Evolutionary conservation across 768 basidiomycete genomes (phyloP).

Genomic region (Scleroderma bovista): DNA sequence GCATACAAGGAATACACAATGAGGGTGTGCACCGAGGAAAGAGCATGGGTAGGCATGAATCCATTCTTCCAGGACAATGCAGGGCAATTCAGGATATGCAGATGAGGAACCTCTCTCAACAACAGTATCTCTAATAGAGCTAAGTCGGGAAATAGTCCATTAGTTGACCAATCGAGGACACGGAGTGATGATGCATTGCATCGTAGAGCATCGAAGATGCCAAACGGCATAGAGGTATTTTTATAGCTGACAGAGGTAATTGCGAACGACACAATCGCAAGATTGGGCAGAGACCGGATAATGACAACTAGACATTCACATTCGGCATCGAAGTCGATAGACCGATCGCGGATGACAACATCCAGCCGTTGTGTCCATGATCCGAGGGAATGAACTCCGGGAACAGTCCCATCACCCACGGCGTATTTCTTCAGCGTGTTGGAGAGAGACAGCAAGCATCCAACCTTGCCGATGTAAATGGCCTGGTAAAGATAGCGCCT

Average conservation of each 20-base stretch:
- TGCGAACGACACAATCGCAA: conserved; percentile 17
- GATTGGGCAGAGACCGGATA: conserved; percentile 12
- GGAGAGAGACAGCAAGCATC: conserved; percentile 15
- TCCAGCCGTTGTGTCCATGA: conserved; percentile 21
- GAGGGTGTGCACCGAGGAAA: conserved; percentile 2
- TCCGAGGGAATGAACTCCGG: conserved; percentile 11
- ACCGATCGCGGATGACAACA: conserved; percentile 16
- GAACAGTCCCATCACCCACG: conserved; percentile 6
- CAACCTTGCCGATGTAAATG: conserved; percentile 14
- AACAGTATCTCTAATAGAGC: background rate
- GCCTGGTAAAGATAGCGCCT: conserved; percentile 19
- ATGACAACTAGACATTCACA: conserved; percentile 9
- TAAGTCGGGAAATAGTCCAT: background rate
- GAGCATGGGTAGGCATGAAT: conserved; percentile 7
- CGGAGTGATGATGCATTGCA: conserved; percentile 11
- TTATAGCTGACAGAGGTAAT: background rate
- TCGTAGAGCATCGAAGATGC: conserved; percentile 13
- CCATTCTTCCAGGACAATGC: background rate
- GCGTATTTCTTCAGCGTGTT: conserved; percentile 8
- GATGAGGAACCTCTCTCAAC: conserved; percentile 9
- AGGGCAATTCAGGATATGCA: conserved; percentile 13
- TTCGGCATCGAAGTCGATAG: background rate
- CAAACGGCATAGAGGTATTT: background rate
- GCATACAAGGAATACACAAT: too few species aligned
- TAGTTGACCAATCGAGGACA: conserved; percentile 16